Conservation (phyloP, 2,329 filamentous ascomycete genomes). For the Mycosphaerelloides madeirae region DNA sequence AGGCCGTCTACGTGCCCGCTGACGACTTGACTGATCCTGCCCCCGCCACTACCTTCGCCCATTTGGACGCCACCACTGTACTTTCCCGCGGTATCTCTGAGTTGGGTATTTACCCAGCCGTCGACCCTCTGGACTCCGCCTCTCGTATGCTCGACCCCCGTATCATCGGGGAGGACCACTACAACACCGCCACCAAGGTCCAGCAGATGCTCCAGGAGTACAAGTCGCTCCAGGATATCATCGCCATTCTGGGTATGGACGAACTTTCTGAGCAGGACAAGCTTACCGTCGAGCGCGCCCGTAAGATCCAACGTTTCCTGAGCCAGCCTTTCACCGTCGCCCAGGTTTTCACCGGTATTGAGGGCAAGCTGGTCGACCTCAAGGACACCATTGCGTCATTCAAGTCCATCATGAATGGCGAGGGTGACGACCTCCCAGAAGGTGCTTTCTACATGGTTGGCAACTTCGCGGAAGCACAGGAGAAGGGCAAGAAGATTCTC, state of each 20-base stretch:
- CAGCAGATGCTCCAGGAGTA: constrained; percentile 99
- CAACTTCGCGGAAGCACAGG: constrained; percentile 84
- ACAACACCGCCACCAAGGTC: constrained; percentile 87
- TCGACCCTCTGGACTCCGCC: constrained; percentile 99
- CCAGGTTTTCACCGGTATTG: constrained; percentile 84
- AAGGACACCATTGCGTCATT: constrained; percentile 98
- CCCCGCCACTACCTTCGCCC: constrained; percentile 97
- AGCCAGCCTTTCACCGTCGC: constrained; percentile 95
- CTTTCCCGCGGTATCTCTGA: constrained; percentile 99
- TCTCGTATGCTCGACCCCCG: constrained; percentile 99
- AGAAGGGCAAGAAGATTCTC: constrained; percentile 99
- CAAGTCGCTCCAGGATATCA: constrained; percentile 99
- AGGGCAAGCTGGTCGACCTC: constrained; percentile 93
- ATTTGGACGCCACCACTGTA: constrained; percentile 99
- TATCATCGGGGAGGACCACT: constrained; percentile 97
- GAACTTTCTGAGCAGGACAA: constrained; percentile 98
- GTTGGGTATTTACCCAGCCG: constrained; percentile 99
- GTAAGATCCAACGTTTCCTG: constrained; percentile 99
- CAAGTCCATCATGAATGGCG: constrained; percentile 93
- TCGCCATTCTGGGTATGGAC: constrained; percentile 99
- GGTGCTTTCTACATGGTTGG: constrained; percentile 98
- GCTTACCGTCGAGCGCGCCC: constrained; percentile 99
- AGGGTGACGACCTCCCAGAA: constrained; percentile 94
- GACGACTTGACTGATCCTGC: constrained; percentile 99
- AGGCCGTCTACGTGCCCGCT: constrained; percentile 99